These are phyloP conservation scores for Eimeria sp. DNA, from an alignment of 169 alveolate genomes.

Conservation along the genomic window DNA sequence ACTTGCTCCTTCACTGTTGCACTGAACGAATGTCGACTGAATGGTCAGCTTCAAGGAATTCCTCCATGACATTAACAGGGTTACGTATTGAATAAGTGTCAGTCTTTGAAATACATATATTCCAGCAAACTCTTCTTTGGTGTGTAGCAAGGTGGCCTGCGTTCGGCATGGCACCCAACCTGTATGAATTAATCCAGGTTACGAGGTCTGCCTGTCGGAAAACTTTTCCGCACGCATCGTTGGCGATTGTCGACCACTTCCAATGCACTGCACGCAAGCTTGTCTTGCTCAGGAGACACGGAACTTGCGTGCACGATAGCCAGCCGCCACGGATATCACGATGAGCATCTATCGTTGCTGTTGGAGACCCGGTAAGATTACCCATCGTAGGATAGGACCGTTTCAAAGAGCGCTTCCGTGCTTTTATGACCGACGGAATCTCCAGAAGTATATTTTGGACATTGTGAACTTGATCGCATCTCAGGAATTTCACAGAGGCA, in stretches of 20 bases:
- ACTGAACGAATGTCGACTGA: conserved; percentile 77
- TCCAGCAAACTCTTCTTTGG: background rate
- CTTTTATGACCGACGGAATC: background rate
- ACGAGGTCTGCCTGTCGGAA: background rate
- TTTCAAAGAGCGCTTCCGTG: background rate
- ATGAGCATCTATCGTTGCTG: conserved; percentile 75
- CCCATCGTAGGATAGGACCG: background rate
- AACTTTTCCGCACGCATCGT: background rate
- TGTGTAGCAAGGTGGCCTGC: background rate
- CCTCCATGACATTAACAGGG: background rate
- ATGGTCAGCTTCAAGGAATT: conserved; percentile 10
- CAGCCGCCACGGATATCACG: conserved; percentile 80
- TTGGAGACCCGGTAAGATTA: conserved; percentile 43
- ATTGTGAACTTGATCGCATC: background rate
- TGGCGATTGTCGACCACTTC: too few relatives aligned
- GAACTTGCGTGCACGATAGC: conserved; percentile 78
- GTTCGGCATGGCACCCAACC: background rate
- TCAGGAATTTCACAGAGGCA: conserved; percentile 61
- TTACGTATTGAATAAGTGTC: background rate
- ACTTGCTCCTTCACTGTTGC: conserved; percentile 70
- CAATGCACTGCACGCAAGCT: background rate
- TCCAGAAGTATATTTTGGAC: background rate
- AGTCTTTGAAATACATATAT: background rate
- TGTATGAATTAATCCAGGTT: background rate
- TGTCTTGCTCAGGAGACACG: conserved; percentile 69